Base-by-base conservation (phyloP, 75 land plant species). In the Pinus albicaulis region DNA sequence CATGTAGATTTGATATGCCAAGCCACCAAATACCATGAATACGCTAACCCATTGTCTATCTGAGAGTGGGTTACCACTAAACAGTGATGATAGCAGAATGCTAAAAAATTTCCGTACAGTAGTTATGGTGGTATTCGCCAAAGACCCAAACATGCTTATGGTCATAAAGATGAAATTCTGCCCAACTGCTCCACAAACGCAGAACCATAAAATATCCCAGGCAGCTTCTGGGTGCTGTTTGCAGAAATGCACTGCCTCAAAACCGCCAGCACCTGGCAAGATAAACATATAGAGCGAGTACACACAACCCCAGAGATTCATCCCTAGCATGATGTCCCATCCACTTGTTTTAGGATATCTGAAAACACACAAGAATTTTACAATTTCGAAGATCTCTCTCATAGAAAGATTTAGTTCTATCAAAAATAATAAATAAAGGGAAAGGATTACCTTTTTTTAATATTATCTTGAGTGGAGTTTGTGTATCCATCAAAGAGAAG, bases 161-260 rank as follows among this genome's bases (percentile, higher is more conserved):
- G 99, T 98, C 65, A 95, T 80, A 73, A 98, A 98, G 76, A 98
- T 98, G 87, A 98, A 95, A 77, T 93, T 98, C 77, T 98, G 99
- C 25, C 99, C 99, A 4, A 98, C 83, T 28, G 99, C 99, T 11
- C 99, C 99, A 79, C 99, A 98, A 15, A 98, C 66, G 74, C 99
- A 98, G 78, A 88, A 98, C 55, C 91, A 71, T 55, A 98, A 70
- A 66, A 98, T 95, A 79, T 95, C 98, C 96, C 96, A 95, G 20
- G 99, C 96, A 56, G 92, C 99, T 56, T 95, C 98, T 11, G 99
- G 98, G 72, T 98, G 91, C 78, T 87, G 81, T 78, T 73, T 81
- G 85, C 98, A 92, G 77, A 98, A 98, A 17, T 76, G 73, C 11
- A 98, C 48, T 19, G 99, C 99, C 71, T 93, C 94, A 57, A 44